These are phyloP conservation scores for Leptodermis oblonga DNA, from an alignment of 257 asterid species.

Conservation along the genomic window DNA sequence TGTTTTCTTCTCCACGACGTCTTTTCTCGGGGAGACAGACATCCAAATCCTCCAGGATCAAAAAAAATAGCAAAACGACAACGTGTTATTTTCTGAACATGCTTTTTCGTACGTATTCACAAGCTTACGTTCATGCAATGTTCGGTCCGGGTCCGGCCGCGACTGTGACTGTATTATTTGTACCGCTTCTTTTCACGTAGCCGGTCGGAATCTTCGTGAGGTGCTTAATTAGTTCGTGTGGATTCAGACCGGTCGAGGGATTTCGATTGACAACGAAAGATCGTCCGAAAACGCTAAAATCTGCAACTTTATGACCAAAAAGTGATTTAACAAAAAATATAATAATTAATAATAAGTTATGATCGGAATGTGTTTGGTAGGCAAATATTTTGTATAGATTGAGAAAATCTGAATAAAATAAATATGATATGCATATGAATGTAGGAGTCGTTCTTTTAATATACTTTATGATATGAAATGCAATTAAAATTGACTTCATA, in stretches of 20 bases:
- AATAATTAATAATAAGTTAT: neutral
- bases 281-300: neutral
- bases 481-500: neutral
- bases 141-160: too few species aligned
- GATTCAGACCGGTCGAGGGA: neutral
- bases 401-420: neutral
- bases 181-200: constrained; percentile 19
- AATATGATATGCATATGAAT: neutral
- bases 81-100: constrained; percentile 4
- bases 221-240: neutral
- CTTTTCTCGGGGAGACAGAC: constrained; percentile 23
- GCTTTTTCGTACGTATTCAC: neutral
- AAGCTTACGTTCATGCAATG: neutral
- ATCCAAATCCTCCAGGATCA: constrained; percentile 14
- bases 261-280: constrained; percentile 1
- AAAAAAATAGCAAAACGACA: constrained; percentile 17
- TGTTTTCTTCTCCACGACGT: neutral
- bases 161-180: neutral
- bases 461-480: neutral
- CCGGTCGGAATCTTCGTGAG: neutral
- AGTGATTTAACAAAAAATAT: neutral
- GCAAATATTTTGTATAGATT: neutral
- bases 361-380: neutral
- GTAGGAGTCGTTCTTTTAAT: neutral
- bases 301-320: neutral